phyloP scores from a whole-genome alignment of 768 basidiomycete species.

The Tulasnella sp. region DNA sequence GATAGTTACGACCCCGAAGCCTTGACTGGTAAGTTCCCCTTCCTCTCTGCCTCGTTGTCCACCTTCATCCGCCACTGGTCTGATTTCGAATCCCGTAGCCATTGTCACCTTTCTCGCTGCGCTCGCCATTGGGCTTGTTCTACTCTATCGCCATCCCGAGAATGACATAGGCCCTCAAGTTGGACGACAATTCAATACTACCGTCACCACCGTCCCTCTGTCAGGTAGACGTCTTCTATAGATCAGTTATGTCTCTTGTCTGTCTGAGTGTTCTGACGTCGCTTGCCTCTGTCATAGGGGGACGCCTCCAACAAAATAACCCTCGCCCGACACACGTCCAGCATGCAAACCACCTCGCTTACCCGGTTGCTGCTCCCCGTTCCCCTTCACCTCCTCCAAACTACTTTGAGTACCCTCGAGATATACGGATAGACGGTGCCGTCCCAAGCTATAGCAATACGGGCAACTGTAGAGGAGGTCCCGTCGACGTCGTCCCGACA shows the following conservation, averaged over 20 bases:
- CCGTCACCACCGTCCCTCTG: neutral
- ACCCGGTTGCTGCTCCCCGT: neutral
- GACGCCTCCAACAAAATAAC: neutral
- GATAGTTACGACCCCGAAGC: neutral
- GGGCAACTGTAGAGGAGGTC: neutral
- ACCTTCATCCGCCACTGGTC: too few relatives aligned
- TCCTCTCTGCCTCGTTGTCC: too few relatives aligned
- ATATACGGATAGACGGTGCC: neutral
- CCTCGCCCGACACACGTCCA: neutral
- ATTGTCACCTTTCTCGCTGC: too few relatives aligned
- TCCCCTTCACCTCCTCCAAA: neutral
- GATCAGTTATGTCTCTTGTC: neutral
- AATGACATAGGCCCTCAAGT: neutral
- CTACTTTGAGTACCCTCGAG: neutral
- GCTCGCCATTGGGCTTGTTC: too few relatives aligned
- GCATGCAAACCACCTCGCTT: neutral
- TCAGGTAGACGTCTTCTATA: neutral
- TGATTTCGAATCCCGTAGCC: too few relatives aligned
- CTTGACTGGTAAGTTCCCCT: neutral
- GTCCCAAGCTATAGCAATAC: neutral
- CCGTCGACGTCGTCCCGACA: neutral
- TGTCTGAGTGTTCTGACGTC: neutral
- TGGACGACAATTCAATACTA: neutral
- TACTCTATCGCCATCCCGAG: neutral
- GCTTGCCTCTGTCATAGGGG: neutral